Conservation (phyloP, 2,329 filamentous ascomycete genomes). For the Lasiodiplodia hormozganensis region DNA sequence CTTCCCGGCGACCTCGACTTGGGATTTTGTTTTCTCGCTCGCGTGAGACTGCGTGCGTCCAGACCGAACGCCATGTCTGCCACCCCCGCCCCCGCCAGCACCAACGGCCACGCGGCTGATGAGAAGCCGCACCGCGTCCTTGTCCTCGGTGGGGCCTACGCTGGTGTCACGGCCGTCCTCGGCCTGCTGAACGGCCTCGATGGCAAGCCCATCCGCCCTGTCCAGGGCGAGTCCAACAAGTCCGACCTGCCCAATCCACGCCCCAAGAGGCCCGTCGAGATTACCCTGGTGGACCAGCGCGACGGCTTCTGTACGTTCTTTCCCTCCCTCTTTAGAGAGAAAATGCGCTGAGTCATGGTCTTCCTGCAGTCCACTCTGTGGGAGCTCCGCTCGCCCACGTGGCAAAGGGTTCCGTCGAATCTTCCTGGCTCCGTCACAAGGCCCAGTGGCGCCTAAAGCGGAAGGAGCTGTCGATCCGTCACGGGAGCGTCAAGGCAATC, state of each 20-base stretch:
- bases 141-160: conserved; percentile 74
- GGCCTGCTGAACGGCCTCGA: conserved; percentile 72
- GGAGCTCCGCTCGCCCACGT: conserved; percentile 76
- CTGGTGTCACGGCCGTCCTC: conserved; percentile 70
- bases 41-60: neutral
- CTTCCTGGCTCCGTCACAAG: conserved; percentile 69
- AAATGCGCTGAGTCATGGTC: neutral
- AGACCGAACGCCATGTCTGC: conserved; percentile 4
- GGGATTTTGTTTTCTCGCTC: neutral
- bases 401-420: conserved; percentile 53
- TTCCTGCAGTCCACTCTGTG: conserved; percentile 71
- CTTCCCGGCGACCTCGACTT: neutral
- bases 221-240: conserved; percentile 47
- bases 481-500: conserved; percentile 68
- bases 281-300: conserved; percentile 79
- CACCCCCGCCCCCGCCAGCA: conserved; percentile 7
- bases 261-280: conserved; percentile 65
- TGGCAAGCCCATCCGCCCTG: conserved; percentile 58
- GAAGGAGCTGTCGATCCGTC: conserved; percentile 68
- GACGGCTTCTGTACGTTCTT: conserved; percentile 79
- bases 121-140: conserved; percentile 54
- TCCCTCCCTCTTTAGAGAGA: neutral
- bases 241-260: conserved; percentile 37
- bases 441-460: conserved; percentile 71
- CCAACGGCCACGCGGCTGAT: conserved; percentile 4